Base-by-base conservation (phyloP, 495 filamentous ascomycete species). In the Hypoxylon crocopeplum region DNA sequence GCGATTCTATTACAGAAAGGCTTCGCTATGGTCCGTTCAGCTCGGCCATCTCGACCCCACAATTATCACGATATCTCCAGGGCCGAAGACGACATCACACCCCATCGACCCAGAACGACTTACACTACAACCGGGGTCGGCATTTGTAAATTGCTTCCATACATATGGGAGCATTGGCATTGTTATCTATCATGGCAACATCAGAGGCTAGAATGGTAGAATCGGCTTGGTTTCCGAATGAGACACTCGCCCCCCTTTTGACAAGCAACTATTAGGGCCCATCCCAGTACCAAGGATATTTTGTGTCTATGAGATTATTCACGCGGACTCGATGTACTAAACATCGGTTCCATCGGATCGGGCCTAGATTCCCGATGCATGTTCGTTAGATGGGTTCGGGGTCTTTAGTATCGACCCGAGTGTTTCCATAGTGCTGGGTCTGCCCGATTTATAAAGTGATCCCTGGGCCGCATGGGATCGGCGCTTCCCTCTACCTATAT, bases 81-180 rank as follows among this genome's bases (percentile, higher is more conserved):
- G 48, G 25, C 33, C 36, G 41, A 60, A 60, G 56, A 41, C 56
- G 56, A 53, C 56, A 60, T 53, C 48, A 29, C 48, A 46, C 29
- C 34, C 48, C 13, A 37, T 38, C 30, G 29, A 45, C 11, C 46
- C 12, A 48, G 41, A 33, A 17, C 30, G 11, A 39, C 17, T 19
- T 47, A 24, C 33, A 36, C 29, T 36, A 27, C 44, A 48, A 48
- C 42, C 25, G 42, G 12, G 2, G 7, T 36, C 48, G 48, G 41
- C 25, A 48, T 37, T 60, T 60, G 7, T 29, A 48, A 24, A 59
- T 40, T 33, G 12, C 39, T 24, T 33, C 40, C n/a, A 16, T 16
- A 50, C 8, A 7, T 39, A 46, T 39, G 7, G 16, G 33, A 8
- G 6, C 27, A 39, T 24, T n/a, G 5, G n/a, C 36, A 34, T 47